A percentile compares a stretch with the other conserved stretches of the same genome.
Conservation (phyloP, 306 rosid species). For the Rubus parviflorus region DNA sequence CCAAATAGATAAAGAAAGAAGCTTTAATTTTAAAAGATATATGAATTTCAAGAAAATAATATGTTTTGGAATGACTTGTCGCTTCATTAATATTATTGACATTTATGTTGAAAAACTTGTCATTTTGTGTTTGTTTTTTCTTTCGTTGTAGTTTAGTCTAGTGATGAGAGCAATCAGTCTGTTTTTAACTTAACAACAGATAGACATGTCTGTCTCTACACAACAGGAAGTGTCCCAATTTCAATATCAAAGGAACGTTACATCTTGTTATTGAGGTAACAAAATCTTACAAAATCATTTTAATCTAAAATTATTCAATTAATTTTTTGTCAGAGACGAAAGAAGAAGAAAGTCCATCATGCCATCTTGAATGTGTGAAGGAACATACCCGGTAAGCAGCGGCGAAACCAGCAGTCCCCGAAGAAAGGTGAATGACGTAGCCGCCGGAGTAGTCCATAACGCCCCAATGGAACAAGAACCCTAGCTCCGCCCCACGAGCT, state of each 20-base stretch:
- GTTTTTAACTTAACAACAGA: too few relatives aligned
- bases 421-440: constrained; percentile 65
- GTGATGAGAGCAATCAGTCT: too few relatives aligned
- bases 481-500: constrained; percentile 28
- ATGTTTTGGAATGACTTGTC: too few relatives aligned
- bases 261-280: not conserved
- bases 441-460: constrained; percentile 72
- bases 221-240: not conserved
- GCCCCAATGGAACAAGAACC: constrained; percentile 43
- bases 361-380: too few relatives aligned
- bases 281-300: not conserved
- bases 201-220: not conserved
- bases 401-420: constrained; percentile 56
- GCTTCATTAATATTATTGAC: too few relatives aligned
- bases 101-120: too few relatives aligned
- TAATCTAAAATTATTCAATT: not conserved
- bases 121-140: too few relatives aligned
- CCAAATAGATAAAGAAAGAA: too few relatives aligned
- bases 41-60: too few relatives aligned
- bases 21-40: too few relatives aligned
- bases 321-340: not conserved
- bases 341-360: too few relatives aligned
- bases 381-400: constrained; percentile 56
- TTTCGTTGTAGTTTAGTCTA: too few relatives aligned
- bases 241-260: not conserved